Evolutionary conservation across 1,284 basidiomycete genomes (phyloP).

Genomic region (Ganoderma lingzhi): DNA sequence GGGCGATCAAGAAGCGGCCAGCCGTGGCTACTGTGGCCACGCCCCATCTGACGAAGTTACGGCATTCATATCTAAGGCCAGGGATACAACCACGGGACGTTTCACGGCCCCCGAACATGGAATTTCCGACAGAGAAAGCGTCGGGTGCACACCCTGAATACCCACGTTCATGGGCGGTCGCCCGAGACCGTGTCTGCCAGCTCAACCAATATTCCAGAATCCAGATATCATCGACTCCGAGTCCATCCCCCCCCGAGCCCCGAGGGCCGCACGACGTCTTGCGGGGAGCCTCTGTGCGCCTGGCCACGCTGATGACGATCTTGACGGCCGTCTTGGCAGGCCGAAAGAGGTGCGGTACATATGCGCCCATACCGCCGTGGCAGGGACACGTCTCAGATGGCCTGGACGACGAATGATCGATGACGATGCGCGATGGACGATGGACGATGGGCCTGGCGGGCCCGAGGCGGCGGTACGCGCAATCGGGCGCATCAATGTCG

Average conservation of each 20-base stretch:
- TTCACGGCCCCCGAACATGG: not conserved
- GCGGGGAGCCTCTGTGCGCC: not conserved
- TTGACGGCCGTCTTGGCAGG: conserved; percentile 6
- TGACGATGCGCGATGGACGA: not conserved
- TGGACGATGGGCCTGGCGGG: not conserved
- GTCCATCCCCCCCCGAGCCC: not conserved
- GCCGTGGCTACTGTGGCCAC: not conserved
- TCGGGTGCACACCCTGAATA: not conserved
- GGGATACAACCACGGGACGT: not conserved
- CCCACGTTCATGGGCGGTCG: not conserved
- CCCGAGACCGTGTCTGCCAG: not conserved
- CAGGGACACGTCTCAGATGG: not conserved
- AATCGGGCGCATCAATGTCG: not conserved
- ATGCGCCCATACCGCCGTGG: conserved; percentile 14
- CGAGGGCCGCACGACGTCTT: not conserved
- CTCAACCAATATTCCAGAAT: not conserved
- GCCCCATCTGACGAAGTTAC: not conserved
- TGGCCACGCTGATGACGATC: not conserved
- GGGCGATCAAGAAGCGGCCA: not conserved
- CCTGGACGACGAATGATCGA: not conserved
- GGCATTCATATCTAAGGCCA: not conserved
- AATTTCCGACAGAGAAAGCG: not conserved
- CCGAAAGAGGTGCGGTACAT: conserved; percentile 11
- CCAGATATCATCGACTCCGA: no score
- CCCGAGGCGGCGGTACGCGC: not conserved